Conservation (phyloP, 768 basidiomycete genomes). For the Vararia minispora region DNA sequence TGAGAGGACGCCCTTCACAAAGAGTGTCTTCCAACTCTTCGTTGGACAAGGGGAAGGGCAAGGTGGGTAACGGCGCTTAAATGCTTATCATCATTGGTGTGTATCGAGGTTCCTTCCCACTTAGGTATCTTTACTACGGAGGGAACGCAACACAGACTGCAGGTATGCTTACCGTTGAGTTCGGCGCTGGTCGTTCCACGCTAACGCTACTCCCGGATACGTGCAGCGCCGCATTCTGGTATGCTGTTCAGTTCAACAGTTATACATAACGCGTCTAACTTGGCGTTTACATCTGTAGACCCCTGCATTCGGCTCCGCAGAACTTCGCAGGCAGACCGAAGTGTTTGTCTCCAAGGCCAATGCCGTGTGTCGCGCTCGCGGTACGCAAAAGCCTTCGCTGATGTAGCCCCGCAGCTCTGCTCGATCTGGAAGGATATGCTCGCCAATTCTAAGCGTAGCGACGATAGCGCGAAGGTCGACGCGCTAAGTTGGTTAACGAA, state of each 20-base stretch:
- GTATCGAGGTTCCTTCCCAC: slow-evolving; percentile 3
- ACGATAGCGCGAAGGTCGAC: slow-evolving; percentile 2
- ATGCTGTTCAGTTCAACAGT: slow-evolving; percentile 7
- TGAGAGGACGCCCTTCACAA: too few relatives aligned
- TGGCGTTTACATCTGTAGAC: slow-evolving; percentile 1
- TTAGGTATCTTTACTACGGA: too few relatives aligned
- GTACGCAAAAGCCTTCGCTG: neutral
- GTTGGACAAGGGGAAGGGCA: slow-evolving; percentile 9
- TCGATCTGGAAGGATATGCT: neutral
- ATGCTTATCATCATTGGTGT: too few relatives aligned
- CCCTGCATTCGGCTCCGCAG: slow-evolving; percentile 9
- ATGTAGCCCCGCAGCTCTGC: slow-evolving; percentile 2
- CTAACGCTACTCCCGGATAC: too few relatives aligned
- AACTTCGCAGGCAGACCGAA: slow-evolving; percentile 3
- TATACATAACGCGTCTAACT: too few relatives aligned
- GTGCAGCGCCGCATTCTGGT: neutral
- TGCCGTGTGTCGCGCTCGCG: slow-evolving; percentile 2
- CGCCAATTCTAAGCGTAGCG: neutral
- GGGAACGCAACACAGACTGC: slow-evolving; percentile 6
- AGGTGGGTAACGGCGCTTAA: too few relatives aligned
- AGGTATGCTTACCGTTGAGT: slow-evolving; percentile 7
- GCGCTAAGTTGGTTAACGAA: neutral
- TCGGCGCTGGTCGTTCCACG: too few relatives aligned
- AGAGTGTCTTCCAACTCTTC: neutral
- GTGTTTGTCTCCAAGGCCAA: slow-evolving; percentile 10